phyloP scores from a whole-genome alignment of 1,139 yeast species.

The Wickerhamomyces sp. region DNA sequence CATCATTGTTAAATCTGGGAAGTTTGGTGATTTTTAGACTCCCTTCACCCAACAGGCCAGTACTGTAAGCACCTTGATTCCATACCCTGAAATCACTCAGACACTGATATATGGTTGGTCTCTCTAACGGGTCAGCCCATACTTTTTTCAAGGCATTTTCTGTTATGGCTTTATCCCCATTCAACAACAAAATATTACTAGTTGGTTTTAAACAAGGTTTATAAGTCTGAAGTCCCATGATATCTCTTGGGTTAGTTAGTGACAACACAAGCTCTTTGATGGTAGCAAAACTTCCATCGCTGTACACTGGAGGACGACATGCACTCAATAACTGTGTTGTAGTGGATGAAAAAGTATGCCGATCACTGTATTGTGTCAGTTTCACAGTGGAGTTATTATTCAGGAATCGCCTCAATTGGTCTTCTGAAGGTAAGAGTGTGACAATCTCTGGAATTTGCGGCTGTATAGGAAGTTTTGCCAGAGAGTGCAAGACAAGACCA shows the following conservation, averaged over 20 bases:
- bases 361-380: conserved; percentile 14
- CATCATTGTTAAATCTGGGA: conserved; percentile 21
- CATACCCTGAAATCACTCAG: conserved; percentile 65
- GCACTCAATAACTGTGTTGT: conserved; percentile 30
- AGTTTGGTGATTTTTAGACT: conserved; percentile 39
- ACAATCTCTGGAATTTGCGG: conserved; percentile 35
- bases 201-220: conserved; percentile 32
- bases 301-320: conserved; percentile 30
- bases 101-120: conserved; percentile 47
- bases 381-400: conserved; percentile 34
- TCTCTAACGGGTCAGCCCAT: conserved; percentile 43
- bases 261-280: conserved; percentile 51
- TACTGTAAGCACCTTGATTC: conserved; percentile 35
- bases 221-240: conserved; percentile 41
- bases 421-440: conserved; percentile 37
- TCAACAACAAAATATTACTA: conserved; percentile 62
- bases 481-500: conserved; percentile 11
- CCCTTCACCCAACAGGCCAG: conserved; percentile 58
- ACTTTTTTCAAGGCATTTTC: conserved; percentile 40
- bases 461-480: conserved; percentile 28
- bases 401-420: conserved; percentile 36
- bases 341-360: conserved; percentile 7
- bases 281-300: conserved; percentile 27
- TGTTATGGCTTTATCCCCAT: conserved; percentile 71
- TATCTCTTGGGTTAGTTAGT: conserved; percentile 32